Percentiles rank a stretch among this genome's conserved stretches.
Conservation (phyloP, 768 basidiomycete genomes). For the Ramaria sp. region DNA sequence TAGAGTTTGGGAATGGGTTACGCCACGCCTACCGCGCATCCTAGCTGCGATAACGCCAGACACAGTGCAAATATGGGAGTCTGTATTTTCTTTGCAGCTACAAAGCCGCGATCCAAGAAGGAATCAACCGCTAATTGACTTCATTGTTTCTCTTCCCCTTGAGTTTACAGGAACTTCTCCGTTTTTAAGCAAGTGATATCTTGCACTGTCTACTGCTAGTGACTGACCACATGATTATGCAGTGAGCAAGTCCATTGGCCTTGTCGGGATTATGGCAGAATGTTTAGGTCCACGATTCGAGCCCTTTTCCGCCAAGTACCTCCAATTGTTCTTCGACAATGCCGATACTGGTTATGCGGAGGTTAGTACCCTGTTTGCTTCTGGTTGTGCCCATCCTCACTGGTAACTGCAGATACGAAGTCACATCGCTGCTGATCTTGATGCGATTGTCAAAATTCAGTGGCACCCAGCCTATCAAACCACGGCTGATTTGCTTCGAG, state of each 20-base stretch:
- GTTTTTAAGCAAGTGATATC: slow-evolving; percentile 56
- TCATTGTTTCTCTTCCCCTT: slow-evolving; percentile 63
- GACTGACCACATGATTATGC: slow-evolving; percentile 2
- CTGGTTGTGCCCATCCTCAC: not conserved
- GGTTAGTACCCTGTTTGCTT: slow-evolving; percentile 27
- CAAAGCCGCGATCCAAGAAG: slow-evolving; percentile 73
- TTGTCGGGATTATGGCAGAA: slow-evolving; percentile 59
- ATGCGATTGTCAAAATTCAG: slow-evolving; percentile 42
- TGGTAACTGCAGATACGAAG: slow-evolving; percentile 44
- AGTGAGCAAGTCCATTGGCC: slow-evolving; percentile 71
- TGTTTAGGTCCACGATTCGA: slow-evolving; percentile 57
- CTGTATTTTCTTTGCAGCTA: slow-evolving; percentile 42
- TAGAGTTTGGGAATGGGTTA: slow-evolving; percentile 65
- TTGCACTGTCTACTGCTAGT: not conserved
- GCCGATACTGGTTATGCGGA: slow-evolving; percentile 80
- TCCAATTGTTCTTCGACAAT: slow-evolving; percentile 62
- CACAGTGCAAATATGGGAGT: slow-evolving; percentile 69
- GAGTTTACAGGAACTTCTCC: slow-evolving; percentile 83
- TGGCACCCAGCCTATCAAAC: slow-evolving; percentile 64
- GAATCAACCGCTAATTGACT: slow-evolving; percentile 59
- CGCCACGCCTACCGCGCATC: slow-evolving; percentile 47
- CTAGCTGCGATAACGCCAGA: slow-evolving; percentile 77
- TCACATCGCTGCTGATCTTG: slow-evolving; percentile 58
- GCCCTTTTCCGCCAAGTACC: slow-evolving; percentile 54
- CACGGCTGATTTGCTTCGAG: slow-evolving; percentile 39